Percentiles rank a stretch among this genome's conserved stretches.
phyloP scores from a whole-genome alignment of 2,329 filamentous ascomycete species.

The Ceratocystis colombiana region DNA sequence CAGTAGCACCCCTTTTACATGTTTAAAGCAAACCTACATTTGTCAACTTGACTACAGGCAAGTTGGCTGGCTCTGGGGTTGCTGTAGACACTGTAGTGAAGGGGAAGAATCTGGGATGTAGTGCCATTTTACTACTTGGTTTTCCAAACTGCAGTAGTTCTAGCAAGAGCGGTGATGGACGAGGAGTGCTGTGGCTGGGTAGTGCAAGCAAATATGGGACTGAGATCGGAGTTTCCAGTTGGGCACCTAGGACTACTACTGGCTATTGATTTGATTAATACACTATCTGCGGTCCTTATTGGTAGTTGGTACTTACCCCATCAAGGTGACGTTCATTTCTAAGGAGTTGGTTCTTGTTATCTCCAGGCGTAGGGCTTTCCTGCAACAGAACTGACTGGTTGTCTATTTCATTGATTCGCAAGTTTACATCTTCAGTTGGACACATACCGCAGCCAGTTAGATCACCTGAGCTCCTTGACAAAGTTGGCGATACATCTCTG shows the following conservation, averaged over 20 bases:
- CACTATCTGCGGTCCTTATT: neutral
- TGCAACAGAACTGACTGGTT: neutral
- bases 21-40: conserved; percentile 36
- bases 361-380: neutral
- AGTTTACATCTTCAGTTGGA: neutral
- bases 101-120: conserved; percentile 38
- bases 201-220: neutral
- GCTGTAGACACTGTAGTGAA: conserved; percentile 37
- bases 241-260: neutral
- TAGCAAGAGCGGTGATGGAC: conserved; percentile 14
- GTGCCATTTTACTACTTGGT: conserved; percentile 33
- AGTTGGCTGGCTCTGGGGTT: conserved; percentile 29
- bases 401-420: neutral
- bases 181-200: neutral
- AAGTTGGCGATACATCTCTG: neutral
- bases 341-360: neutral
- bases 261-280: neutral
- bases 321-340: neutral
- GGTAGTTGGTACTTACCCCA: neutral
- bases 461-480: neutral
- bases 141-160: conserved; percentile 28
- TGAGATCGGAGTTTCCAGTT: neutral
- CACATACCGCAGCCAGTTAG: neutral
- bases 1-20: too few species aligned
- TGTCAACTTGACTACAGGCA: conserved; percentile 41